These are phyloP conservation scores for Apiospora hydei DNA, from an alignment of 2,329 filamentous ascomycete species.

Conservation along the genomic window DNA sequence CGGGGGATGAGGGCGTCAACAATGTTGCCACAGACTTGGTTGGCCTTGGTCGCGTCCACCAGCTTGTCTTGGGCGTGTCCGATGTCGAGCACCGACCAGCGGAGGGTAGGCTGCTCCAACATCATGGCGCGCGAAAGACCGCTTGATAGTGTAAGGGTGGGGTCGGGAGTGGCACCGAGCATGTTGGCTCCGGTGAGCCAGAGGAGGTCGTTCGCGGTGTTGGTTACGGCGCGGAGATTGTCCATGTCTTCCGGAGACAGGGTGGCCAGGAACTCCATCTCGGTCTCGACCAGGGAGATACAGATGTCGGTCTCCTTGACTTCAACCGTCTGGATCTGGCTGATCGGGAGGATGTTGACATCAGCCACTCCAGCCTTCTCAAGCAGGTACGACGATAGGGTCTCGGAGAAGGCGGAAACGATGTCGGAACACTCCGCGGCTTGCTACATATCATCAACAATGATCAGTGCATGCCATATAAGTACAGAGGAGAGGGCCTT, in stretches of 20 bases:
- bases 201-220: constrained; percentile 27
- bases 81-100: neutral
- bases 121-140: constrained; percentile 21
- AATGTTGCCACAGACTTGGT: too few relatives aligned
- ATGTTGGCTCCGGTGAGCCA: constrained; percentile 32
- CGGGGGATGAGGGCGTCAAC: neutral
- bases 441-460: too few relatives aligned
- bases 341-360: neutral
- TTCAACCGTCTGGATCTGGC: constrained; percentile 4
- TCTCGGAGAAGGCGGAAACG: constrained; percentile 1
- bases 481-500: neutral
- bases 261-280: constrained; percentile 29
- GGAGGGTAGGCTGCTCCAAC: neutral
- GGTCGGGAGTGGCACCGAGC: constrained; percentile 23
- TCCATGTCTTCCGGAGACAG: constrained; percentile 29
- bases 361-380: too few relatives aligned
- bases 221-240: constrained; percentile 28
- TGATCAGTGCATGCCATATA: too few relatives aligned
- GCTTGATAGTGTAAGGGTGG: constrained; percentile 27
- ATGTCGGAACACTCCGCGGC: too few relatives aligned
- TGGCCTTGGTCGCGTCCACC: too few relatives aligned
- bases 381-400: constrained; percentile 1
- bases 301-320: constrained; percentile 21
- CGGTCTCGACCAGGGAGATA: constrained; percentile 30
- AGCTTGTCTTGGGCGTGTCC: too few relatives aligned